Evolutionary conservation across 2,329 filamentous ascomycete species (phyloP).

Genomic region (Alternaria rosae): DNA sequence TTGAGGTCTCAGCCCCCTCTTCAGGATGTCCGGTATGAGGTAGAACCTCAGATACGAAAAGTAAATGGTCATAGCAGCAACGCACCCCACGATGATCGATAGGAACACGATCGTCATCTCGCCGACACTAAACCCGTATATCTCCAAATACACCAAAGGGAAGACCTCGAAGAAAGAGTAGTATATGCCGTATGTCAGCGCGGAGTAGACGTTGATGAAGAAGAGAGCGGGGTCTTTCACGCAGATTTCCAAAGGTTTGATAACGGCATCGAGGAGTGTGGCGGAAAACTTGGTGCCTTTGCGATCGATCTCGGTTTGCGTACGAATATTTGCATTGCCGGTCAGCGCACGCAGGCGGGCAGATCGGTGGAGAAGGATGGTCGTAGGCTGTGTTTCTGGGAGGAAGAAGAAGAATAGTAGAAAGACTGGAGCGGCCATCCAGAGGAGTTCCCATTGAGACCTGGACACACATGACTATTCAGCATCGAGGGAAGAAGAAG

Average conservation of each 20-base stretch:
- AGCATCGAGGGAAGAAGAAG: neutral
- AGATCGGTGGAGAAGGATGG: slow-evolving; percentile 75
- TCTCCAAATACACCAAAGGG: slow-evolving; percentile 72
- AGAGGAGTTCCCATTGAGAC: slow-evolving; percentile 85
- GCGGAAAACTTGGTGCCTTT: slow-evolving; percentile 46
- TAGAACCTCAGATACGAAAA: slow-evolving; percentile 80
- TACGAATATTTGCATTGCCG: slow-evolving; percentile 70
- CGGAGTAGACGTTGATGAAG: slow-evolving; percentile 84
- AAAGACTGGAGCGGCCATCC: slow-evolving; percentile 75
- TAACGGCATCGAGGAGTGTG: slow-evolving; percentile 63
- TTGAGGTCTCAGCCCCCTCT: slow-evolving; percentile 72
- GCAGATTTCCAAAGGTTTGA: slow-evolving; percentile 82
- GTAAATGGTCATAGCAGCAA: slow-evolving; percentile 69
- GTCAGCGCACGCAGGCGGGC: slow-evolving; percentile 74
- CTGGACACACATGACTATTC: neutral
- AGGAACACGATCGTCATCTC: slow-evolving; percentile 86
- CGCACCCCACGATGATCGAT: slow-evolving; percentile 76
- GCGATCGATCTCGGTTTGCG: slow-evolving; percentile 79
- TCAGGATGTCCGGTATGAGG: slow-evolving; percentile 65
- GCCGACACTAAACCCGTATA: slow-evolving; percentile 78
- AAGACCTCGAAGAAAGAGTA: slow-evolving; percentile 78
- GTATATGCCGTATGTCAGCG: slow-evolving; percentile 75
- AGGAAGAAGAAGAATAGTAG: slow-evolving; percentile 82
- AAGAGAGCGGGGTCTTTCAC: slow-evolving; percentile 85
- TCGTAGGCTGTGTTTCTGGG: slow-evolving; percentile 85